These are phyloP conservation scores for Cyphellophora europaea DNA, from an alignment of 2,329 filamentous ascomycete genomes.

Conservation along the genomic window DNA sequence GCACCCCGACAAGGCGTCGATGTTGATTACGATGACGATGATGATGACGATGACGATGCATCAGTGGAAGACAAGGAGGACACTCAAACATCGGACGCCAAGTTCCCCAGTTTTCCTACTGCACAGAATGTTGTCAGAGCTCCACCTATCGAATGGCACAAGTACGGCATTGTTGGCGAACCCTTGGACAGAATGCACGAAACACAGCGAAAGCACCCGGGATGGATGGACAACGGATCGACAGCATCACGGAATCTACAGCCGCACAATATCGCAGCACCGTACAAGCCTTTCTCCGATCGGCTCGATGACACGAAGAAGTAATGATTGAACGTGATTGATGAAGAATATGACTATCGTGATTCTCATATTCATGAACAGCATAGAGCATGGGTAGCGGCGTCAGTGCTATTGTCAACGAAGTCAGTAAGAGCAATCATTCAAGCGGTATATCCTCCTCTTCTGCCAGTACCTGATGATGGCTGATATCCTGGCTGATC, in stretches of 20 bases:
- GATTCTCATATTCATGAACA: no score
- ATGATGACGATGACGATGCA: slow-evolving; percentile 20
- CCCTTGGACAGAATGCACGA: slow-evolving; percentile 75
- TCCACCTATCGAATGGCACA: slow-evolving; percentile 87
- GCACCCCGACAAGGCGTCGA: slow-evolving; percentile 21
- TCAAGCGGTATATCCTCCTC: no score
- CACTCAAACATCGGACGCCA: slow-evolving; percentile 13
- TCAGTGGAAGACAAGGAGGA: slow-evolving; percentile 13
- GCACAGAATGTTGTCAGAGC: slow-evolving; percentile 76
- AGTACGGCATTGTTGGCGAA: slow-evolving; percentile 83
- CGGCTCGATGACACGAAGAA: slow-evolving; percentile 25
- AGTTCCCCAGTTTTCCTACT: slow-evolving; percentile 60
- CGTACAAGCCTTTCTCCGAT: slow-evolving; percentile 52
- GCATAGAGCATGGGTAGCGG: no score
- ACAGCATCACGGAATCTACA: slow-evolving; percentile 23
- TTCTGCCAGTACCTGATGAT: no score
- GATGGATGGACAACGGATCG: slow-evolving; percentile 23
- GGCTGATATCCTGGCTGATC: no score
- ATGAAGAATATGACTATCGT: no score
- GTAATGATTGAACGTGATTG: no score
- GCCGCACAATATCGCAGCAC: slow-evolving; percentile 46
- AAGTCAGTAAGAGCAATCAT: no score
- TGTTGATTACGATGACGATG: slow-evolving; percentile 27
- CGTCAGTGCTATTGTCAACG: no score
- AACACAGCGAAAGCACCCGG: slow-evolving; percentile 62